A percentile compares a stretch with the other conserved stretches of the same genome.
Evolutionary conservation across 2,329 filamentous ascomycete species (phyloP).

Genomic region (Incumbomyces lentus): DNA sequence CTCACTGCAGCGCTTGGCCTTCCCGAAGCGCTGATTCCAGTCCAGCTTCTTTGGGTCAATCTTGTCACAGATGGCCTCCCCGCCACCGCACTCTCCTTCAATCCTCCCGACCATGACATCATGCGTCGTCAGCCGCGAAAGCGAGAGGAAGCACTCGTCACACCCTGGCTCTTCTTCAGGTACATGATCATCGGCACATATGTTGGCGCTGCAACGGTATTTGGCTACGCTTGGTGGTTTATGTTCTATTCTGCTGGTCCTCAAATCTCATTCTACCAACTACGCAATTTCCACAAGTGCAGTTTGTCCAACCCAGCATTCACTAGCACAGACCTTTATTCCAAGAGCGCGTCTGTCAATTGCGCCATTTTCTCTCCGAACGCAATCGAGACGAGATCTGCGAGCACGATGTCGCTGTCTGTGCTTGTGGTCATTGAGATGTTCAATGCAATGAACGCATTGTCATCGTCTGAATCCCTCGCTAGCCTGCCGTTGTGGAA

Average conservation of each 20-base stretch:
- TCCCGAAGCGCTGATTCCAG: conserved; percentile 93
- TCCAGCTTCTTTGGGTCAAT: conserved; percentile 98
- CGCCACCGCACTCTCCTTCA: conserved; percentile 92
- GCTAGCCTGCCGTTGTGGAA: conserved; percentile 92
- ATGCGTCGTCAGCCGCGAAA: conserved; percentile 89
- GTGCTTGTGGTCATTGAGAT: conserved; percentile 95
- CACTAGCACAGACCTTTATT: conserved; percentile 13
- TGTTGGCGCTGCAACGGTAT: conserved; percentile 87
- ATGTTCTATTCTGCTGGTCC: conserved; percentile 88
- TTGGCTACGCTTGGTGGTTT: conserved; percentile 99
- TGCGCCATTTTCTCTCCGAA: conserved; percentile 85
- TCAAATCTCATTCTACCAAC: conserved; percentile 80
- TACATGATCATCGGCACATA: conserved; percentile 96
- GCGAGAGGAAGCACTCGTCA: conserved; percentile 83
- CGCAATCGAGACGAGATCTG: conserved; percentile 62
- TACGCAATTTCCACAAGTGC: conserved; percentile 92
- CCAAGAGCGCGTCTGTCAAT: conserved; percentile 57
- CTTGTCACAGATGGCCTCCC: conserved; percentile 94
- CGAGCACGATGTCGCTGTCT: conserved; percentile 85
- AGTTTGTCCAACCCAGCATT: conserved; percentile 53
- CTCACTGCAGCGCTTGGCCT: conserved; percentile 90
- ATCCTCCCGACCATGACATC: conserved; percentile 95
- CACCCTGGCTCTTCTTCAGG: conserved; percentile 93
- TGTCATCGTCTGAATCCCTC: conserved; percentile 89
- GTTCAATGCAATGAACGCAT: conserved; percentile 97